Evolutionary conservation across 148 eudicot species (phyloP), one percentile per base, ranked within the genome.

Genomic region (Suaeda aralocaspica): DNA sequence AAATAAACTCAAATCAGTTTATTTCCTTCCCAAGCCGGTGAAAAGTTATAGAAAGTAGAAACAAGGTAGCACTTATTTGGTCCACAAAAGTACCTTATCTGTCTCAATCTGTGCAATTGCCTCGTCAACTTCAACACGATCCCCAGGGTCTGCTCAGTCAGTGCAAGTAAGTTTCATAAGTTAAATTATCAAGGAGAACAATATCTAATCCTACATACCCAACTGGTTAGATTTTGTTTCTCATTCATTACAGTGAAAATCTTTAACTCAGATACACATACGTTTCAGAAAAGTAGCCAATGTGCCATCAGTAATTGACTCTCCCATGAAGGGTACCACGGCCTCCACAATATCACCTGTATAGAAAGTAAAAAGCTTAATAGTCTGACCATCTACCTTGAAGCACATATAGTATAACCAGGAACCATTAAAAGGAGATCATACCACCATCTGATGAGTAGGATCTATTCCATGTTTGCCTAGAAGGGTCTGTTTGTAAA

Each of bases 281-380:
- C 98, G 87, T 75, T 90, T 92, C 82, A 92, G 75, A 68, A 92
- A 92, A 16, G 83, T 77, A 4, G 98, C 98, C 41, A 92, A 64
- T 55, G 96, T 92, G 73, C 98, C 98, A 87, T 92, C 98, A 66
- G 80, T 86, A 68, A 92, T 85, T 26, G 98, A 92, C 82, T 92
- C 98, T 63, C 98, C 98, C 98, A 92, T 92, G 74, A 69, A 84
- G 12, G 98, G 98, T 55, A 92, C 98, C 74, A 92, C 96, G 55
- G 94, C 98, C 66, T 90, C 98, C 59, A 90, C 89, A 42, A 78
- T 70, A 72, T 92, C 90, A 70, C 94, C 96, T 88, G 79, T 74
- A 67, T 64, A 46, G 64, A 28, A 68, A 36, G 46, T 26, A 50
- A 46, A 63, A 24, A 66, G 64, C 16, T 34, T 69, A 52, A 67